phyloP scores from a whole-genome alignment of 176 grass and related monocot genomes.

The Oropetium thomaeum region DNA sequence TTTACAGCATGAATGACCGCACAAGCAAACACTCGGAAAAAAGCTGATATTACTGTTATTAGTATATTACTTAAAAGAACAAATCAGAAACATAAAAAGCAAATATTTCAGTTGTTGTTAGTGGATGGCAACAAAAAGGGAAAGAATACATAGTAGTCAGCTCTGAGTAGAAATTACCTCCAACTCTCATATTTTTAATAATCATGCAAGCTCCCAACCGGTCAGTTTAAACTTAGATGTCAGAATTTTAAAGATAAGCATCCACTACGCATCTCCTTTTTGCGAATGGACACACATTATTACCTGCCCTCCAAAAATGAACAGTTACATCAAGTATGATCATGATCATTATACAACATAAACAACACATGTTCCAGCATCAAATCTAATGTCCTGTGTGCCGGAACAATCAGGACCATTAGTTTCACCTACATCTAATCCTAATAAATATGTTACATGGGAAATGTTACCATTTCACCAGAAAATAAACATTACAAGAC shows the following conservation, averaged over 20 bases:
- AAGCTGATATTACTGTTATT: too few species aligned
- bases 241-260: neutral
- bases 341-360: constrained; percentile 36
- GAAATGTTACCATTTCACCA: constrained; percentile 15
- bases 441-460: constrained; percentile 51
- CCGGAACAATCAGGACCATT: constrained; percentile 30
- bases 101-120: neutral
- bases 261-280: neutral
- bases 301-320: constrained; percentile 21
- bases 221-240: neutral
- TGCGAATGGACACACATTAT: constrained; percentile 31
- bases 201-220: too few species aligned
- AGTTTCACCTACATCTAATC: constrained; percentile 45
- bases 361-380: constrained; percentile 31
- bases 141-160: neutral
- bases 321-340: constrained; percentile 31
- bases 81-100: neutral
- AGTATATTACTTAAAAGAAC: neutral
- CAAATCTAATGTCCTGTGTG: constrained; percentile 28
- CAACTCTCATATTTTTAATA: too few species aligned
- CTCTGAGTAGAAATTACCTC: neutral
- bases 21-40: too few species aligned
- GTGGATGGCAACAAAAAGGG: neutral
- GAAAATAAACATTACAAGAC: constrained; percentile 31
- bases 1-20: too few species aligned